A percentile compares a stretch with the other conserved stretches of the same genome.
Evolutionary conservation across 2,329 filamentous ascomycete species (phyloP).

Genomic region (Ceratocystis destructans): DNA sequence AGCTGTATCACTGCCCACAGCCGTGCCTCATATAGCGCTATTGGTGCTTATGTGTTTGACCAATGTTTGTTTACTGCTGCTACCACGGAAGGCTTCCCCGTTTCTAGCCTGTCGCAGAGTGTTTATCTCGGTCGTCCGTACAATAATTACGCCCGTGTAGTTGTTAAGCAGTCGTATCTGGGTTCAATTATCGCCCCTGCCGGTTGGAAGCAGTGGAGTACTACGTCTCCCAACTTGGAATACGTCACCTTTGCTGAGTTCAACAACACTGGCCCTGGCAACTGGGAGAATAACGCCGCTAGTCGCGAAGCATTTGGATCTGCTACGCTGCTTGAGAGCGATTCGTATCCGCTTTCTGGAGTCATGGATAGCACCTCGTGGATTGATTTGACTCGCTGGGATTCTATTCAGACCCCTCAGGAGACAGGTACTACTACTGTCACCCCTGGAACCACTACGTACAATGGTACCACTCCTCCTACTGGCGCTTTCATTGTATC

Average conservation of each 20-base stretch:
- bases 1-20: slow-evolving; percentile 28
- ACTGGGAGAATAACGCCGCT: slow-evolving; percentile 38
- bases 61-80: slow-evolving; percentile 25
- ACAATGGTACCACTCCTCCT: slow-evolving; percentile 25
- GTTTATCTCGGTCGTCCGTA: slow-evolving; percentile 37
- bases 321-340: slow-evolving; percentile 22
- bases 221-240: slow-evolving; percentile 33
- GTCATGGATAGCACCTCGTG: slow-evolving; percentile 23
- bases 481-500: slow-evolving; percentile 26
- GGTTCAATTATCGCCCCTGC: slow-evolving; percentile 42
- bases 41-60: slow-evolving; percentile 27
- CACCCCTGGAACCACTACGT: slow-evolving; percentile 18
- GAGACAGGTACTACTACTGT: not conserved
- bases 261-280: slow-evolving; percentile 42
- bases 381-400: slow-evolving; percentile 24
- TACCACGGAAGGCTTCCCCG: slow-evolving; percentile 12
- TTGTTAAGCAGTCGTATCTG: slow-evolving; percentile 38
- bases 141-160: slow-evolving; percentile 34
- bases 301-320: slow-evolving; percentile 22
- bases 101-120: not conserved
- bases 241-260: slow-evolving; percentile 46
- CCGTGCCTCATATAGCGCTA: slow-evolving; percentile 27
- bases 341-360: slow-evolving; percentile 21
- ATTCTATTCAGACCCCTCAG: slow-evolving; percentile 21
- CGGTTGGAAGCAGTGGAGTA: slow-evolving; percentile 46